Evolutionary conservation across 352 stramenopile species (phyloP), one percentile per base, ranked within the genome.

Genomic region (Pythium rishiriense): DNA sequence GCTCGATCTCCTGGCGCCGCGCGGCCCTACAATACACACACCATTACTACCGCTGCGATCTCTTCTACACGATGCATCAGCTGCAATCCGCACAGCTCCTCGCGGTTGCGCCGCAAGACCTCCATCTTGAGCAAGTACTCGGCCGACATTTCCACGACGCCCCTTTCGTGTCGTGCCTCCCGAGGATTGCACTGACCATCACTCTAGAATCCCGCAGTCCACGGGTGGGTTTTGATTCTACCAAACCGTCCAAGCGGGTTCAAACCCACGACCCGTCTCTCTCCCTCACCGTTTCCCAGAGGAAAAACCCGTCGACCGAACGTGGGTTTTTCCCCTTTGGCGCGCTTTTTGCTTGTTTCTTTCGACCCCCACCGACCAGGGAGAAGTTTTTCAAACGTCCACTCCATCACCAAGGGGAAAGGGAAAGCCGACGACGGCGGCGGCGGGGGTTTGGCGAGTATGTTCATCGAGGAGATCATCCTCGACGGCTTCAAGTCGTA

Each of bases 401-500:
- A 46, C n/a, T 25, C 5, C 10, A 24, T 5, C 14, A 46, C 4
- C 41, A 11, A 25, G 17, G 17, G n/a, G 29, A 46, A 62, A 42
- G 58, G 58, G 48, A 57, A 56, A 64, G 33, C 58, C 4, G 19
- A 33, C 42, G 45, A 14, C n/a, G 14, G 5, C 41, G 33, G 8
- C 33, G 41, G 19, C 41, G n/a, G n/a, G n/a, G n/a, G n/a, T n/a
- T n/a, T n/a, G n/a, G 21, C 35, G 25, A 51, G 25, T 39, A 99
- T 99, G 98, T 91, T 98, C 75, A 98, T 99, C 71, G 93, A 99
- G 76, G 96, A 99, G 85, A 98, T 99, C 71, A 98, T 99, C 62
- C 91, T 99, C 65, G 98, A 99, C 75, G 98, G 98, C 14, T 99
- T 99, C 88, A 99, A 99, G 88, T 99, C 96, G 69, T 99, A 99